Evolutionary conservation across 2,329 filamentous ascomycete genomes (phyloP).

Genomic region (Elsinoe arachidis): DNA sequence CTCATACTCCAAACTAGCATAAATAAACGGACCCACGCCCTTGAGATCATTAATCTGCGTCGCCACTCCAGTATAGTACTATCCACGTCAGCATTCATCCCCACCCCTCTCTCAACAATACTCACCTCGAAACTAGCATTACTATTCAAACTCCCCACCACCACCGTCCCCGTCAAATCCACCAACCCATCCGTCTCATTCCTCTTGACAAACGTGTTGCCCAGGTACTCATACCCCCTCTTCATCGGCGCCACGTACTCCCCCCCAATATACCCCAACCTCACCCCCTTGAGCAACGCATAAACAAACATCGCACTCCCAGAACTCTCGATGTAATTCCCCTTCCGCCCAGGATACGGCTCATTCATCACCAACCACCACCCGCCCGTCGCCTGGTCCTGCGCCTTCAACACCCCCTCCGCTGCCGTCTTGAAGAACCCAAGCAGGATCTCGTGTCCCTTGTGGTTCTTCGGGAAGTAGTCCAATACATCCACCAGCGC

Average conservation of each 20-base stretch:
- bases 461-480: constrained; percentile 25
- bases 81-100: constrained; percentile 78
- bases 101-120: constrained; percentile 66
- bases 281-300: constrained; percentile 41
- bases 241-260: constrained; percentile 31
- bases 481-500: constrained; percentile 44
- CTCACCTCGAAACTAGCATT: constrained; percentile 44
- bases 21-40: constrained; percentile 2
- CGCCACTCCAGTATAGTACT: constrained; percentile 47
- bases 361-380: constrained; percentile 52
- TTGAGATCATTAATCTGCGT: constrained; percentile 9
- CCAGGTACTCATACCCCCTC: constrained; percentile 39
- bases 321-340: constrained; percentile 54
- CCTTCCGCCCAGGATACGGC: constrained; percentile 30
- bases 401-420: constrained; percentile 31
- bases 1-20: constrained; percentile 10
- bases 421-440: constrained; percentile 32
- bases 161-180: constrained; percentile 45
- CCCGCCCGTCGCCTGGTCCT: constrained; percentile 36
- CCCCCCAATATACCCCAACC: constrained; percentile 30
- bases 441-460: constrained; percentile 14
- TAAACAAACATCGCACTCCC: constrained; percentile 51
- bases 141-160: constrained; percentile 43
- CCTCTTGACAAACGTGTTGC: constrained; percentile 39
- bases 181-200: constrained; percentile 40